A percentile compares a stretch with the other conserved stretches of the same genome.
phyloP scores from a whole-genome alignment of 2,329 filamentous ascomycete species.

The Arthrobotrys iridis region DNA sequence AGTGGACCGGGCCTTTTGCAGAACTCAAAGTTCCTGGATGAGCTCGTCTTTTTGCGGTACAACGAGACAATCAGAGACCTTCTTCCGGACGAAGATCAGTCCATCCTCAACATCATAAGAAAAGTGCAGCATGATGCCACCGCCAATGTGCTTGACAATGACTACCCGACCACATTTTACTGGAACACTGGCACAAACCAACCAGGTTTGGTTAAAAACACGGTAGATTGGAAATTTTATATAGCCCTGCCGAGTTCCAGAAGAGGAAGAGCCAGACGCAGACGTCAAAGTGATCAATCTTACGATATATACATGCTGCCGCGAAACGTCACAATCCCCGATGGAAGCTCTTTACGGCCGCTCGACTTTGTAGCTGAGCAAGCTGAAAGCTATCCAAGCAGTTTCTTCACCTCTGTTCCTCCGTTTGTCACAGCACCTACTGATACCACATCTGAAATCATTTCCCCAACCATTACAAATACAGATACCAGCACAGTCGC shows the following conservation, averaged over 20 bases:
- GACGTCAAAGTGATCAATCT: not conserved
- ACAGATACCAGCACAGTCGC: not conserved
- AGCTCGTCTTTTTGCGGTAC: slow-evolving; percentile 18
- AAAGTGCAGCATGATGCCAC: slow-evolving; percentile 10
- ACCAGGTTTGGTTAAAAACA: not conserved
- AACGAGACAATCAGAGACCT: not conserved
- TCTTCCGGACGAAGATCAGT: slow-evolving; percentile 13
- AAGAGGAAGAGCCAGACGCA: not conserved
- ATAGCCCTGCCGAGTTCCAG: not conserved
- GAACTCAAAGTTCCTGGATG: not conserved
- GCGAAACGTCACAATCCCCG: not conserved
- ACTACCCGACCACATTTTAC: slow-evolving; percentile 1
- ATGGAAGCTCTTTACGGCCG: not conserved
- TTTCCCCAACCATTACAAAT: no score
- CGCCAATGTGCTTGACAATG: not conserved
- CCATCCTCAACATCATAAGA: slow-evolving; percentile 1
- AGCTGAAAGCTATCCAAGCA: not conserved
- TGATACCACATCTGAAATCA: not conserved
- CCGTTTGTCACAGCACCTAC: not conserved
- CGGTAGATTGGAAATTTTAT: slow-evolving; percentile 2
- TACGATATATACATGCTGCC: slow-evolving; percentile 33
- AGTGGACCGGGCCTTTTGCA: not conserved
- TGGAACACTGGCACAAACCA: slow-evolving; percentile 19
- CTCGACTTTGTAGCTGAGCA: not conserved
- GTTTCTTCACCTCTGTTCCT: not conserved